Base-by-base conservation (phyloP, 345 rosid species). In the Boechera divaricarpa region DNA sequence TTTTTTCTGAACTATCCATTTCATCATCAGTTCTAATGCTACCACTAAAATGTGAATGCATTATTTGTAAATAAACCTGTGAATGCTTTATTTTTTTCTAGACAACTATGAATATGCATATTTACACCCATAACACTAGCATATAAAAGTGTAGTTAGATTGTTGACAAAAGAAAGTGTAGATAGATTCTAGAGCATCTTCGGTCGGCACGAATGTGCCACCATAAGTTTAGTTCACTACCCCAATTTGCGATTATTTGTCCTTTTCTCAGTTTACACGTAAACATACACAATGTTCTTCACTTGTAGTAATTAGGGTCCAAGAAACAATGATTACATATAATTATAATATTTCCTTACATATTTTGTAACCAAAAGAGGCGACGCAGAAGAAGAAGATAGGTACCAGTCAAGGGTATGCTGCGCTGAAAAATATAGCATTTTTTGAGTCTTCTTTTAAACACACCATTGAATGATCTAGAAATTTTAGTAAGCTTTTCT, bases 161-260 rank as follows among this genome's bases (percentile, higher is more conserved):
- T 55, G 31, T n/a, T 66, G 60, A 67, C 67, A 67, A 66, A 57
- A 66, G 21, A 15, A 5, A 41, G 60, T 66, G 59, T n/a, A 24
- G 55, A 59, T 53, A 32, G 47, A 77, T 77, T 61, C 32, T 53
- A 52, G 49, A 69, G 69, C 75, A 77, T 61, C 75, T 69, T 69
- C 32, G 57, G 61, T 75, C 36, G 68, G 60, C 41, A 67, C 12
- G 41, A 28, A 58, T 67, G 64, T 62, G 70, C 61, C 56, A 54
- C 59, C 45, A 77, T 44, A 35, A 9, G 36, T 49, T 75, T 29
- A n/a, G 54, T 62, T 69, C 28, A 53, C 16, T 67, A 32, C 73
- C 6, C 67, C 49, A 24, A 26, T 62, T 75, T 31, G 63, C 70
- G 26, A 60, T 31, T 60, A 15, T 51, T 69, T 76, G 69, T 76